Evolutionary conservation across 129 eudicot species (phyloP).

Genomic region (Scalesia atractyloides): DNA sequence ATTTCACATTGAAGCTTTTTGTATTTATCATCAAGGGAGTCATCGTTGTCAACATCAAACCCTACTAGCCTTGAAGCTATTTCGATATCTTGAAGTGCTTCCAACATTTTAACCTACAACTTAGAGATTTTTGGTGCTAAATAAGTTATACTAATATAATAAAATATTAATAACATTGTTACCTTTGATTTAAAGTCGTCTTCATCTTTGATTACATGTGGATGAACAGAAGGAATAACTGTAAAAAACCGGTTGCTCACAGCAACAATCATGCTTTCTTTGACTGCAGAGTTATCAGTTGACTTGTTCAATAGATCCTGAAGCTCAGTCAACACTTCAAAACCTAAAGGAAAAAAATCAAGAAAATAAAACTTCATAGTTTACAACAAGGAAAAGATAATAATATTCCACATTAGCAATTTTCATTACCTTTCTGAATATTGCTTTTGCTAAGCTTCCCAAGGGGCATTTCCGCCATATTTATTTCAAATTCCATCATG

Average conservation of each 20-base stretch:
- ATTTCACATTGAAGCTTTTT: constrained; percentile 83
- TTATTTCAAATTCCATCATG: constrained; percentile 97
- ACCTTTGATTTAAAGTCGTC: constrained; percentile 91
- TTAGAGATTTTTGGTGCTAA: neutral
- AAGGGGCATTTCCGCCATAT: constrained; percentile 96
- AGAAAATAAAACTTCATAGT: neutral
- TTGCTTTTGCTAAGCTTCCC: constrained; percentile 94
- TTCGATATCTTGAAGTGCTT: constrained; percentile 99
- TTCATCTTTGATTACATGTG: constrained; percentile 86
- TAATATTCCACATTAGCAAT: constrained; percentile 1
- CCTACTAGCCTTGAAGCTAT: constrained; percentile 96
- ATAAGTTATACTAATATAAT: neutral
- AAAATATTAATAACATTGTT: constrained; percentile 2
- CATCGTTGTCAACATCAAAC: constrained; percentile 72
- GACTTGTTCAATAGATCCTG: constrained; percentile 58
- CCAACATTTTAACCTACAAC: constrained; percentile 92
- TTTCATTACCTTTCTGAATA: constrained; percentile 73
- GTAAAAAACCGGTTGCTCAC: constrained; percentile 98
- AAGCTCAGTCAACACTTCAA: constrained; percentile 93
- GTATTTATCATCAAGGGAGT: constrained; percentile 84
- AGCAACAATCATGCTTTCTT: constrained; percentile 74
- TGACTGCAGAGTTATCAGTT: constrained; percentile 48
- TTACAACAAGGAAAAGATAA: neutral
- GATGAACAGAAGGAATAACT: constrained; percentile 92
- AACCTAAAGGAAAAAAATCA: constrained; percentile 49